Evolutionary conservation across 768 basidiomycete species (phyloP), one percentile per base, ranked within the genome.

Genomic region (Trametes maxima): DNA sequence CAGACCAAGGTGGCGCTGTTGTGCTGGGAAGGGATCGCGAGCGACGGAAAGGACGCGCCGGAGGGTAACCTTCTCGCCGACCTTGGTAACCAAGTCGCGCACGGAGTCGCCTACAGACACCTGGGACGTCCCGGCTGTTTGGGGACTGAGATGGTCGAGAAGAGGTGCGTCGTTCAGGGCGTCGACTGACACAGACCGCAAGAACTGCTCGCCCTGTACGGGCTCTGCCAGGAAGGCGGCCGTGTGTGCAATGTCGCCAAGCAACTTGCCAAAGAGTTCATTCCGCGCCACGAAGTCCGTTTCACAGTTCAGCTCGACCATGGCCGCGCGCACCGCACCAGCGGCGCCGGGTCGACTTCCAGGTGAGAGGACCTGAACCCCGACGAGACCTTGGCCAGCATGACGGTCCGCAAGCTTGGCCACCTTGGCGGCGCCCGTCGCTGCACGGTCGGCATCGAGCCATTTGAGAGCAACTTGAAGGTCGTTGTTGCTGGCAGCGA

Each of bases 261-360:
- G 89, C 40, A 95, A 82, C 55, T 80, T 80, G 16, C 85, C 80
- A 68, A 98, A 98, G 13, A 94, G 78, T 59, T 88, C 84, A 68
- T 93, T 95, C 65, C 92, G 78, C 22, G 87, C 92, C 28, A 98
- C 95, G 71, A 97, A 98, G 77, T 98, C 95, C 54, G 95, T 97
- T 77, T 98, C 95, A 77, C 95, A 98, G 67, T 92, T 93, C 62
- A 97, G 79, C 74, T 98, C 95, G 58, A 98, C 78, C 83, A 97
- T 90, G 19, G 89, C 87, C 12, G 90, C 94, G 39, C 92, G 84
- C 37, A 91, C 75, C 65, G 64, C 39, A 69, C 76, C 12, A 65
- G 70, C 48, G 69, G 72, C 65, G 17, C 79, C 80, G 21, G 59
- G 39, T 8, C 59, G 58, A 11, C 76, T 75, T 16, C 89, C 91